Evolutionary conservation across 2,329 filamentous ascomycete species (phyloP).

Genomic region (Pestalotiopsis fici): DNA sequence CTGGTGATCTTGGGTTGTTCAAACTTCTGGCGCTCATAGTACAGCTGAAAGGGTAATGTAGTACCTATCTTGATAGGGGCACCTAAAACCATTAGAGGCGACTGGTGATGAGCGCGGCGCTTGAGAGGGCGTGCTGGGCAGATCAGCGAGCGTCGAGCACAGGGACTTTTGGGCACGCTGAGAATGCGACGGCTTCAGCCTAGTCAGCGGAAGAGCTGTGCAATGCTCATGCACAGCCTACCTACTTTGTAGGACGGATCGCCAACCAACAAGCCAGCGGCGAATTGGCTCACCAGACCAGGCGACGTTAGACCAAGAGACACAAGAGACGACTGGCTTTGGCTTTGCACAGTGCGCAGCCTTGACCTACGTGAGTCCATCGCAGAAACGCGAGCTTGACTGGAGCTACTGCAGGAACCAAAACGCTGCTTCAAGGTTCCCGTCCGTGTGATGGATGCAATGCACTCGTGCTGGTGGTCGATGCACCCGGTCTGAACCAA

Average conservation of each 20-base stretch:
- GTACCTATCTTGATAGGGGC: too few relatives aligned
- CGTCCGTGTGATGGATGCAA: background rate
- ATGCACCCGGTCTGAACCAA: constrained; percentile 12
- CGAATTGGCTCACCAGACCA: background rate
- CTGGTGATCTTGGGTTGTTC: too few relatives aligned
- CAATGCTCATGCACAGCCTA: background rate
- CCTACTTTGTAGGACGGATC: background rate
- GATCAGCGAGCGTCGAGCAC: background rate
- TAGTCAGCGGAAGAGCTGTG: background rate
- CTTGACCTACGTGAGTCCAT: background rate
- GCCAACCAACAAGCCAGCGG: background rate
- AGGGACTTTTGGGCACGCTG: background rate
- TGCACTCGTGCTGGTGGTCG: constrained; percentile 4
- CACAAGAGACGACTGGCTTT: background rate
- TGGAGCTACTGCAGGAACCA: constrained; percentile 17
- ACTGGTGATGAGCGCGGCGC: background rate
- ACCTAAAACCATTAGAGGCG: too few relatives aligned
- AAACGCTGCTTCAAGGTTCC: constrained; percentile 17
- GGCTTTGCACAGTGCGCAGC: background rate
- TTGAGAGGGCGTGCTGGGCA: background rate
- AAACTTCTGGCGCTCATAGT: background rate
- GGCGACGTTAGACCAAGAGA: background rate
- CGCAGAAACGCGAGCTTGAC: background rate
- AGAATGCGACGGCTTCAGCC: background rate
- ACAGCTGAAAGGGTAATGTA: background rate